phyloP scores from a whole-genome alignment of 495 filamentous ascomycete species.

The Trichoderma gamsii region DNA sequence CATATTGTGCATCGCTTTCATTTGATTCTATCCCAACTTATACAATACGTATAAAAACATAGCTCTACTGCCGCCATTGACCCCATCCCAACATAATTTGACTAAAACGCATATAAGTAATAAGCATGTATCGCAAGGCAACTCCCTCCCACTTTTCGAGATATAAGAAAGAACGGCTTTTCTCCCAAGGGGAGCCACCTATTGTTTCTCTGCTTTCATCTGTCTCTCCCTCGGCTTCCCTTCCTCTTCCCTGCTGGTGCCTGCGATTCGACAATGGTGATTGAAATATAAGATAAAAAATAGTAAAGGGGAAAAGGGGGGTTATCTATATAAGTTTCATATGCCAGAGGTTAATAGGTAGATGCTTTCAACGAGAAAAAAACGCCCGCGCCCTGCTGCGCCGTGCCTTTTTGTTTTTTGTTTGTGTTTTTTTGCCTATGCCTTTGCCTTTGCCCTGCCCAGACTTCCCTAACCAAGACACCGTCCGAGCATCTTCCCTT shows the following conservation, averaged over 20 bases:
- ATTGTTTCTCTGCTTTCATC: background rate
- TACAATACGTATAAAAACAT: slow-evolving; percentile 15
- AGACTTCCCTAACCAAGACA: slow-evolving; percentile 5
- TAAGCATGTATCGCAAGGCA: slow-evolving; percentile 4
- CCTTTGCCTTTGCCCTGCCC: background rate
- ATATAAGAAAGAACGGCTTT: background rate
- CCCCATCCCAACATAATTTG: slow-evolving; percentile 23
- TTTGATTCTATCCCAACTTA: slow-evolving; percentile 13
- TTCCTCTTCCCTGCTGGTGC: background rate
- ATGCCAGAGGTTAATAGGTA: slow-evolving; percentile 3
- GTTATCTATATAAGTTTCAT: background rate
- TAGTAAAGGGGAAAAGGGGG: background rate
- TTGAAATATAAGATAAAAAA: background rate
- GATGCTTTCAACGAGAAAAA: slow-evolving; percentile 11
- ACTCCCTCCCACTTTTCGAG: background rate
- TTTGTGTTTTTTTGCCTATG: no score
- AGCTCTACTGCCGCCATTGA: slow-evolving; percentile 3
- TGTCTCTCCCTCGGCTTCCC: background rate
- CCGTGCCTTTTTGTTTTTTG: background rate
- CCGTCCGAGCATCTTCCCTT: background rate
- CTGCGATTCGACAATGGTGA: background rate
- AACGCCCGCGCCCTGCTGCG: slow-evolving; percentile 7
- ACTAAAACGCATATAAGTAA: slow-evolving; percentile 20
- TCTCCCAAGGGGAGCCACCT: no score
- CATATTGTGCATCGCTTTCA: slow-evolving; percentile 13